phyloP scores from a whole-genome alignment of 768 basidiomycete genomes.

The Sarcomyxa edulis region DNA sequence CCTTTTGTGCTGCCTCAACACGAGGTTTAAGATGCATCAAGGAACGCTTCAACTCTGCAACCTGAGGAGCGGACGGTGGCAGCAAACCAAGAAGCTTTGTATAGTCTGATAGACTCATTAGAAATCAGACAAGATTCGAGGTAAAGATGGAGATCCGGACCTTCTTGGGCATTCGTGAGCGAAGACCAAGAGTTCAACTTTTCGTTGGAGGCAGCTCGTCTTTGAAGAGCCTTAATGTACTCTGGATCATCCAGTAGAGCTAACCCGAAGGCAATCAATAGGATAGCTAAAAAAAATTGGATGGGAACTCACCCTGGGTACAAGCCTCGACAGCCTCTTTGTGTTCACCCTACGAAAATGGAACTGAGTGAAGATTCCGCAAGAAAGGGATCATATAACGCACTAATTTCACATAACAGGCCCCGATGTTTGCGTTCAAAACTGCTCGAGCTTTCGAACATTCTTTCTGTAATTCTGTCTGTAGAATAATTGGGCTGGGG shows the following conservation, averaged over 20 bases:
- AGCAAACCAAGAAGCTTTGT: conserved; percentile 61
- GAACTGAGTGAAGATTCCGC: conserved; percentile 4
- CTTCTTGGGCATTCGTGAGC: conserved; percentile 78
- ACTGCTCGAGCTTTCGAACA: conserved; percentile 61
- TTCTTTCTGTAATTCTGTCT: conserved; percentile 34
- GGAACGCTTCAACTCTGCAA: conserved; percentile 39
- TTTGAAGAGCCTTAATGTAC: conserved; percentile 84
- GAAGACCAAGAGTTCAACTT: conserved; percentile 78
- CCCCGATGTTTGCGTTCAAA: conserved; percentile 83
- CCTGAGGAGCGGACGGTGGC: conserved; percentile 47
- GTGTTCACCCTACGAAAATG: conserved; percentile 55
- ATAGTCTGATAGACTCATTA: conserved; percentile 56
- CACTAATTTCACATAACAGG: conserved; percentile 78
- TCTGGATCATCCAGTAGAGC: conserved; percentile 82
- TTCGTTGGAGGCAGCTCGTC: conserved; percentile 87
- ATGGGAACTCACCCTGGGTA: conserved; percentile 50
- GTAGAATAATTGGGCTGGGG: too few species aligned
- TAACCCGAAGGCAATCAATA: too few species aligned
- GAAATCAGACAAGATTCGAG: conserved; percentile 2
- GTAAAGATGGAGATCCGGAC: conserved; percentile 29
- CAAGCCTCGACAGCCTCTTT: conserved; percentile 79
- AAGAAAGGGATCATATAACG: conserved; percentile 17
- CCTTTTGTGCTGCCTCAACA: conserved; percentile 72
- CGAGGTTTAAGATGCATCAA: conserved; percentile 59
- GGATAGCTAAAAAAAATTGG: conserved; percentile 4